Evolutionary conservation across 1,284 basidiomycete genomes (phyloP), one percentile per base, ranked within the genome.

Genomic region (Ganoderma boninense): DNA sequence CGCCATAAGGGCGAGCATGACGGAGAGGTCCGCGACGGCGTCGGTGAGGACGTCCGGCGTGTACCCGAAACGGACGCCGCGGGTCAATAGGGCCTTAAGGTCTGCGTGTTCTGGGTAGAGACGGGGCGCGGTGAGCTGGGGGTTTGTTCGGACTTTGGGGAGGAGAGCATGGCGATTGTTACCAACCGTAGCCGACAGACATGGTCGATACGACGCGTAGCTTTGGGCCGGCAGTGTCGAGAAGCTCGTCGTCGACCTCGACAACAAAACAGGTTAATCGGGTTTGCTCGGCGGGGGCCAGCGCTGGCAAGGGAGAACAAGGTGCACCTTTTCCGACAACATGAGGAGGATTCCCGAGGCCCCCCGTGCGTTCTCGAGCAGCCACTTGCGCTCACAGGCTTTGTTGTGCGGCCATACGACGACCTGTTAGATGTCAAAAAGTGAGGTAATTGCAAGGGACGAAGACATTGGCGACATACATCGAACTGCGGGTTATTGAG

Each of bases 1-100:
- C 0, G 96, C 95, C 95, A 97, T 98, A 42, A 99, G 87, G 1
- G 92, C 91, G 5, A 99, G 88, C 90, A 97, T 94, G 57, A 97
- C 86, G 0, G 92, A 89, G 13, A 95, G 81, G 80, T 98, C 97
- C 13, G 97, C 97, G 43, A 97, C 96, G 70, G 96, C 95, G 76
- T 95, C 92, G 14, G 94, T 96, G 26, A 98, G 87, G 4, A 98
- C 92, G 69, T 95, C 93, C 0, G 97, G 97, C 0, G 97, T 98
- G 81, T 97, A 96, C 5, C 97, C 97, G 14, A 99, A 81, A 62
- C 87, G 89, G 71, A 99, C 87, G 1, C 87, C 85, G 20, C 90
- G 87, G 73, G 86, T 82, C n/a, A 89, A 86, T n/a, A 92, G 82
- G 20, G 88, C 88, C 11, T 83, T 78, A 0, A 94, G 82, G 71